Evolutionary conservation across 768 basidiomycete species (phyloP), one percentile per base, ranked within the genome.

Genomic region (Termitomyces sp.): DNA sequence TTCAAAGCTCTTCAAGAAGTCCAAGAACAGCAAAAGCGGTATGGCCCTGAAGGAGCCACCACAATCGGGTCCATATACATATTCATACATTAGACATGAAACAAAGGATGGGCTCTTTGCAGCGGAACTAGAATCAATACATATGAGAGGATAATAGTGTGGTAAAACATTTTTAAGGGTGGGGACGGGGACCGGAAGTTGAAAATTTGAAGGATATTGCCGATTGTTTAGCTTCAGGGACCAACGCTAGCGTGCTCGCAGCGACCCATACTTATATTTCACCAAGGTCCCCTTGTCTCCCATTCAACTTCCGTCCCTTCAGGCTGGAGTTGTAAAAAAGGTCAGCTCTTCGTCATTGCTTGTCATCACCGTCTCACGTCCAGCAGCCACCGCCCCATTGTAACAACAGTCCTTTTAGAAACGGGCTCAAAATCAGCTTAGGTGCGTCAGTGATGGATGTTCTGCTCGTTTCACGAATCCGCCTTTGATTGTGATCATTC

Each of bases 361-460:
- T 44, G n/a, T 60, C 60, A 56, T 62, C 59, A 45, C 49, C 39
- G 53, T 56, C 61, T 51, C 51, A 64, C 54, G 52, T 40, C 44
- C 50, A 56, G 51, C 64, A 68, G 68, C 79, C 76, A 73, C 66
- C 70, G 75, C 78, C 81, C 79, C 75, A 78, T 82, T 91, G 89
- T 91, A 91, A 67, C 85, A 90, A 77, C 88, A 89, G 74, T 83
- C 79, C 48, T 81, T 77, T 80, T 77, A 84, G 85, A 84, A 58
- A 86, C 83, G 78, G 83, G 82, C 83, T 79, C 77, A 82, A 84
- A 85, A 79, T 81, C 80, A 79, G 80, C 81, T 85, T 72, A 82
- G 84, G 86, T 86, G 73, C 50, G 76, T 72, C 54, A n/a, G 54
- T 66, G 63, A 63, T 60, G 63, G 58, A 18, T 60, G 57, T 42